Base-by-base conservation (phyloP, 1,284 basidiomycete species). In the Macrocybe sp. region DNA sequence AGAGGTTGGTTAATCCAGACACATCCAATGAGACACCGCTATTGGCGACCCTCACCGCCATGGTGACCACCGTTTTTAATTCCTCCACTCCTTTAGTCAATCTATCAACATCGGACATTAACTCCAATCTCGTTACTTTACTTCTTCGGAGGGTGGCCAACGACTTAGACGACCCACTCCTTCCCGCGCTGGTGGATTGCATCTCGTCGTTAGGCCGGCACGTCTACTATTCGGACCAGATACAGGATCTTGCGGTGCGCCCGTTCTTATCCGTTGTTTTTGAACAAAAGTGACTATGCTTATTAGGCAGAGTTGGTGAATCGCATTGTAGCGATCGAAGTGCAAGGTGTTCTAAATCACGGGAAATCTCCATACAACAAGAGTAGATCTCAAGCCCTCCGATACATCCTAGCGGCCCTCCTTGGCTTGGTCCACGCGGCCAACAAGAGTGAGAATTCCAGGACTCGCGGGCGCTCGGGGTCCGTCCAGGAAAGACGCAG, bases 191-290 rank as follows among this genome's bases (percentile, higher is more conserved):
- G 36, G 86, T 96, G 6, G 76, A 84, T 49, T 89, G 89, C 59
- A 87, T 97, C 47, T 75, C 89, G 4, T 89, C 92, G 0, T 74
- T 98, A 12, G 89, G 89, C 31, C 83, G 86, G 6, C 92, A 97
- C 63, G 83, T 96, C 47, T 96, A 97, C 72, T 97, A 98, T 63
- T 89, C 92, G 41, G 96, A 97, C 63, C 96, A 99, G 69, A 91
- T 96, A 52, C 91, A 92, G 62, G 95, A 97, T 64, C 83, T 97
- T 45, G 84, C 91, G 9, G 74, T 76, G 42, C 60, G 74, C 63
- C 34, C 37, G 30, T 45, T 35, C 22, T 7, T 10, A 1, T 8
- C 32, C 30, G 7, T 41, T 28, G 8, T 30, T 40, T 32, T 9
- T 33, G 16, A 12, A n/a, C 22, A 46, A 34, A 52, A 38, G 43